Evolutionary conservation across 2,329 filamentous ascomycete species (phyloP).

Genomic region (Fusarium drepaniforme): DNA sequence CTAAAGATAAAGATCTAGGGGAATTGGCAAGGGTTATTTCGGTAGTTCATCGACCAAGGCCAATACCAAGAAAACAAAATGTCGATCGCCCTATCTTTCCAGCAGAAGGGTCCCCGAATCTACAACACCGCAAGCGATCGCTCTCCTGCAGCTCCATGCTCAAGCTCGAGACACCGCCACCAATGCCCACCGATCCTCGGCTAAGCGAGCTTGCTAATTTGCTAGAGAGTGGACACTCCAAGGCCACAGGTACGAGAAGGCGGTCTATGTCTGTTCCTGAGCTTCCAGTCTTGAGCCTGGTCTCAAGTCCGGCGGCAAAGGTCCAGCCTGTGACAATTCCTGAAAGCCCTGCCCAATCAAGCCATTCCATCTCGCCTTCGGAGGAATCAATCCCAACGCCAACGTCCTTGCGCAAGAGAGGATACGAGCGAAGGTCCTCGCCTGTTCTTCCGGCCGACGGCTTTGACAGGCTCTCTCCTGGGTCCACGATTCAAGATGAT

Average conservation of each 20-base stretch:
- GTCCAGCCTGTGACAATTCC: constrained; percentile 5
- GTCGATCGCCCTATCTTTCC: constrained; percentile 62
- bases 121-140: constrained; percentile 59
- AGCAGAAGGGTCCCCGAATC: constrained; percentile 52
- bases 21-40: constrained; percentile 25
- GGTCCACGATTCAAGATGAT: constrained; percentile 53
- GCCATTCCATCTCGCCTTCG: background rate
- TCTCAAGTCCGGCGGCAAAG: constrained; percentile 6
- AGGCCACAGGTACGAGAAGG: constrained; percentile 38
- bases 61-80: constrained; percentile 63
- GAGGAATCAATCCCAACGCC: constrained; percentile 15
- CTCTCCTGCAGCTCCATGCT: constrained; percentile 62
- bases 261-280: constrained; percentile 44
- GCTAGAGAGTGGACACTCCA: constrained; percentile 13
- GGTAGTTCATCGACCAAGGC: constrained; percentile 67
- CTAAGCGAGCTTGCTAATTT: constrained; percentile 56
- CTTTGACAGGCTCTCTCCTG: constrained; percentile 46
- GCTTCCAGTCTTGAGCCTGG: constrained; percentile 28
- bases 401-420: constrained; percentile 20
- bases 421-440: constrained; percentile 58
- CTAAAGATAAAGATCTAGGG: constrained; percentile 29
- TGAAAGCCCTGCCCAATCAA: constrained; percentile 14
- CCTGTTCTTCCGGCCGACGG: constrained; percentile 60
- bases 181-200: constrained; percentile 57
- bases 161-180: constrained; percentile 62